Evolutionary conservation across 106 monocot genomes (phyloP), one percentile per base, ranked within the genome.

Genomic region (Dioscorea alata): DNA sequence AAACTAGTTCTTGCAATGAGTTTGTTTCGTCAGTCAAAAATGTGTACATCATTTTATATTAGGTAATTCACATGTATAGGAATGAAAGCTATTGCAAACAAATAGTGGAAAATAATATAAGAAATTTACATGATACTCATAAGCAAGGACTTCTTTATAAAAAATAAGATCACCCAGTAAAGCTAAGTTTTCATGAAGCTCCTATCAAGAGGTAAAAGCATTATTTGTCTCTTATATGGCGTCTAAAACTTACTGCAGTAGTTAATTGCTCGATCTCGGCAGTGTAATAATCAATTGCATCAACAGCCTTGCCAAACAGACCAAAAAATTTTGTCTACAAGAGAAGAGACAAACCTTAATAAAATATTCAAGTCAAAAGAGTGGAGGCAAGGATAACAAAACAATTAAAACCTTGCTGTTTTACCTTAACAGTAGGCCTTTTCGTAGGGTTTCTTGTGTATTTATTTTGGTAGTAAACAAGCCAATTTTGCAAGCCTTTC

Each of bases 361-460:
- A 19, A 54, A 54, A 3, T 54, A 54, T 18, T 4, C 4, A 54
- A 2, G 54, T 19, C 19, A 54, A 28, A 28, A 28, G 19, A 54
- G 7, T 54, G 19, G 54, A 54, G 19, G 54, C 19, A 54, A 54
- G 15, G 54, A 54, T 2, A 1, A 13, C 17, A 4, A 18, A 54
- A 16, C 9, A 19, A 19, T 18, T 54, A 17, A 23, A 16, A 56
- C 16, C 1, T 19, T 57, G 48, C 49, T 25, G 14, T 4, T 1
- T n/a, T 74, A 89, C 85, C 89, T 89, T 92, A 54, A 80, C 75
- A 50, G 69, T 85, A 73, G 91, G 91, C n/a, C 88, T 77, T 67
- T 65, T 83, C 48, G 12, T 50, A 71, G 85, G 52, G 51, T 80
- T 73, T 75, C 80, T 85, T 59, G 33, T 57, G 65, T 74, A 61